A percentile compares a stretch with the other conserved stretches of the same genome.
These are phyloP conservation scores for Tolypocladium cylindrosporum DNA, from an alignment of 2,329 filamentous ascomycete genomes.

Conservation along the genomic window DNA sequence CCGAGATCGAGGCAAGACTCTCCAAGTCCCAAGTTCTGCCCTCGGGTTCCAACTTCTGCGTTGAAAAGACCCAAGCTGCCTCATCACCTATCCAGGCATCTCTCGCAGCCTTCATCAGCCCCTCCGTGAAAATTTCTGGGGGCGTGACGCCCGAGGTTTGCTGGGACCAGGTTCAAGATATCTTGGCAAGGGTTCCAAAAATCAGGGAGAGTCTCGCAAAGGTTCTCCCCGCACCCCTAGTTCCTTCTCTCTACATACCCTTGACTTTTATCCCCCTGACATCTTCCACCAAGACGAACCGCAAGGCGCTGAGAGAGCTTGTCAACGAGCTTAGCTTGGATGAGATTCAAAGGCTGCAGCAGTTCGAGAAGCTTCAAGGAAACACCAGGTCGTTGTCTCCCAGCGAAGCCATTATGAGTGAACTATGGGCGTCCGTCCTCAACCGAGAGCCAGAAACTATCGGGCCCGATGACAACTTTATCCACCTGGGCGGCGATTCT, in stretches of 20 bases:
- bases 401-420: background rate
- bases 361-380: background rate
- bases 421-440: background rate
- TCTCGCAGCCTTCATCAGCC: background rate
- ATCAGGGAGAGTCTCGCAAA: background rate
- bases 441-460: background rate
- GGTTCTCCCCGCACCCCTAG: background rate
- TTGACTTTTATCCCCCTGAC: background rate
- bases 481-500: background rate
- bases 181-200: background rate
- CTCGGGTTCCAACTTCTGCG: background rate
- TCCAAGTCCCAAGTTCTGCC: background rate
- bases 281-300: background rate
- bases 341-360: background rate
- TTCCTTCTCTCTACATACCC: background rate
- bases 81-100: background rate
- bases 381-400: background rate
- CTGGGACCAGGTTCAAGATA: background rate
- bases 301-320: background rate
- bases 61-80: background rate
- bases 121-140: background rate
- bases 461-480: background rate
- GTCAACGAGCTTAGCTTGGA: background rate
- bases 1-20: background rate
- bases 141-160: background rate